Conservation (phyloP, 108 stramenopile genomes). For the Aurantiochytrium sp. region DNA sequence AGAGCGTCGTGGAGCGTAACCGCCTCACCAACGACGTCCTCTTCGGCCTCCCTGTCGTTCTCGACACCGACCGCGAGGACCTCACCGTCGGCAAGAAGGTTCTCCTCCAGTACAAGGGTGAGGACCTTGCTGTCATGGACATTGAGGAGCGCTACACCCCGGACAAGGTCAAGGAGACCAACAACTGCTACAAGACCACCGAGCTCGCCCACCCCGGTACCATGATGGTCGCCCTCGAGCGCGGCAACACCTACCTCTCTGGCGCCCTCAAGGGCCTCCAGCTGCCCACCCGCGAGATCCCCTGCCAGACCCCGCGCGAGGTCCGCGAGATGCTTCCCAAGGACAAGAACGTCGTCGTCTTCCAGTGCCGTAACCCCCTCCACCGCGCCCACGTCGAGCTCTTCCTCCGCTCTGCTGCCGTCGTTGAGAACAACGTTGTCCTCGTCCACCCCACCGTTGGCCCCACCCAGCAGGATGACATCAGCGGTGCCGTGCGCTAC, state of each 20-base stretch:
- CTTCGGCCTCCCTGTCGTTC: constrained; percentile 93
- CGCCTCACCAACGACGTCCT: constrained; percentile 83
- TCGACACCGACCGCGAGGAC: constrained; percentile 84
- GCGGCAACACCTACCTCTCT: constrained; percentile 94
- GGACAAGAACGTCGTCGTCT: constrained; percentile 94
- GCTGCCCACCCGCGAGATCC: constrained; percentile 89
- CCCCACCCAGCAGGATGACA: constrained; percentile 96
- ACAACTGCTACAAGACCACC: constrained; percentile 80
- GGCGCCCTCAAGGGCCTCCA: constrained; percentile 92
- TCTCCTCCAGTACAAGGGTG: constrained; percentile 52
- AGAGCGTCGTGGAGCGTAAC: constrained; percentile 78
- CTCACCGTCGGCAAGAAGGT: constrained; percentile 78
- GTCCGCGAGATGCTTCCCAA: constrained; percentile 83
- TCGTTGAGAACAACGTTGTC: constrained; percentile 75
- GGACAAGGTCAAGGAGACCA: constrained; percentile 67
- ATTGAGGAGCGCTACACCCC: constrained; percentile 11
- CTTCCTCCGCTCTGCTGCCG: constrained; percentile 90
- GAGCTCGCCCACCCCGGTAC: constrained; percentile 95
- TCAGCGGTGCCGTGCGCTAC: constrained; percentile 80
- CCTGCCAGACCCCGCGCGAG: constrained; percentile 88
- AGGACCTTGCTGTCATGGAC: constrained; percentile 16
- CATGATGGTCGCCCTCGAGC: constrained; percentile 94
- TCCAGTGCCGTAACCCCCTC: constrained; percentile 99
- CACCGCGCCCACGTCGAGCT: constrained; percentile 99
- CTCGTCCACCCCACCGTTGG: constrained; percentile 98